These are phyloP conservation scores for Lomentospora prolificans DNA, from an alignment of 2,329 filamentous ascomycete species.

Conservation along the genomic window DNA sequence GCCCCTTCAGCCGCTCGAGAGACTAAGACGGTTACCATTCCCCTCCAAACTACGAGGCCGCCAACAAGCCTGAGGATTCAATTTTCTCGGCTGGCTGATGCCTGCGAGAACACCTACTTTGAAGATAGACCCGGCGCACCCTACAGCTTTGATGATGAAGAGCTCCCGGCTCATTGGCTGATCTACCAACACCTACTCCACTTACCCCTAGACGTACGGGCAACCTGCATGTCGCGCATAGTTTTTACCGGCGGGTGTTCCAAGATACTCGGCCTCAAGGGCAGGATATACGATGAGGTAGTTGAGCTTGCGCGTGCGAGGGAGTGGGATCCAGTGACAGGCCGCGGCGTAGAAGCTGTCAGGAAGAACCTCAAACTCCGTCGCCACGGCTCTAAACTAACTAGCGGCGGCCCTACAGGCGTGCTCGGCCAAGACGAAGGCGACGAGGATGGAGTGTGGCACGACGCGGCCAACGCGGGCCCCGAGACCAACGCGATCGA, in stretches of 20 bases:
- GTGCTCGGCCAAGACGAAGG: conserved; percentile 11
- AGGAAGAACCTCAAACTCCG: conserved; percentile 33
- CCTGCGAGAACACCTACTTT: conserved; percentile 69
- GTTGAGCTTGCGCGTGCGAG: conserved; percentile 52
- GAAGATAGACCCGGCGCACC: conserved; percentile 37
- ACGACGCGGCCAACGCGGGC: conserved; percentile 31
- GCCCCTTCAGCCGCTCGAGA: conserved; percentile 11
- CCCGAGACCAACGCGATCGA: conserved; percentile 50
- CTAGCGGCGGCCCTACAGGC: conserved; percentile 15
- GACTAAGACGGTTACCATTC: conserved; percentile 28
- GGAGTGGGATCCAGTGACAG: conserved; percentile 70
- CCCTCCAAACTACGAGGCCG: conserved; percentile 34
- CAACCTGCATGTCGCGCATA: conserved; percentile 79
- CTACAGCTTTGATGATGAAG: conserved; percentile 70
- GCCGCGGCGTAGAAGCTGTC: conserved; percentile 53
- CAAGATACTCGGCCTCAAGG: conserved; percentile 67
- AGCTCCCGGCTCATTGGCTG: conserved; percentile 66
- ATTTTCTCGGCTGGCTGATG: conserved; percentile 60
- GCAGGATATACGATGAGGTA: conserved; percentile 68
- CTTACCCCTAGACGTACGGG: conserved; percentile 72
- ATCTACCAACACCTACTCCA: conserved; percentile 67
- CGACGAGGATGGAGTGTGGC: conserved; percentile 25
- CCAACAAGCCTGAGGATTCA: conserved; percentile 53
- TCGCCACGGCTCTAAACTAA: conserved; percentile 20
- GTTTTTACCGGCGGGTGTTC: conserved; percentile 77